Base-by-base conservation (phyloP, 768 basidiomycete species). In the Boletus sensibilis region DNA sequence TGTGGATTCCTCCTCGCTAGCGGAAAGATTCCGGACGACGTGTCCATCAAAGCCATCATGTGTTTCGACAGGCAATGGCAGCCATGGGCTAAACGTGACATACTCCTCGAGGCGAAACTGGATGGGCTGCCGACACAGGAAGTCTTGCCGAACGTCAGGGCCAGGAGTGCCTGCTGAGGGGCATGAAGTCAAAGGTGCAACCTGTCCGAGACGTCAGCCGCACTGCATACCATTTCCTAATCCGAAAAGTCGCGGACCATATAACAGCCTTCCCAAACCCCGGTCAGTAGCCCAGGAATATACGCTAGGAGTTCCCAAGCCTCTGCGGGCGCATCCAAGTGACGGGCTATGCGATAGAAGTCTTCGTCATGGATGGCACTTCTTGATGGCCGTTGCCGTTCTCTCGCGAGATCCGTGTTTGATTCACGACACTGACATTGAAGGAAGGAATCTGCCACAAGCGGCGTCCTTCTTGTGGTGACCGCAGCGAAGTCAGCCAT, bases 251-350 rank as follows among this genome's bases (percentile, higher is more conserved):
- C 45, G 64, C 74, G 65, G 60, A 84, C 85, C 81, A 82, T 82
- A 64, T 78, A 82, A 45, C 73, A 74, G 1, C 85, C 85, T 69
- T 85, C 79, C 85, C 85, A 87, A 56, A 79, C 64, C 4, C 83
- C 85, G 29, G 80, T 73, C 52, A 86, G 73, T 34, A 75, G 67
- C 18, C 81, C 82, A 38, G 78, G 76, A 62, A 72, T 63, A 61
- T 75, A 77, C 25, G 66, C 59, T 47, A 66, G 64, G n/a, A 58
- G 62, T 54, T 68, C 67, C 57, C 64, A 59, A 56, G 62, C 62
- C 12, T 66, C 64, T 55, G 52, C 40, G 25, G 56, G 59, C 39
- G 55, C 46, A 12, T 55, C 41, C 49, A 62, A 21, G 34, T 38
- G 57, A 34, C 55, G 64, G 41, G 66, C 61, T 55, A 70, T 64